Evolutionary conservation across 129 eudicot genomes (phyloP).

Genomic region (Kitagawia praeruptora): DNA sequence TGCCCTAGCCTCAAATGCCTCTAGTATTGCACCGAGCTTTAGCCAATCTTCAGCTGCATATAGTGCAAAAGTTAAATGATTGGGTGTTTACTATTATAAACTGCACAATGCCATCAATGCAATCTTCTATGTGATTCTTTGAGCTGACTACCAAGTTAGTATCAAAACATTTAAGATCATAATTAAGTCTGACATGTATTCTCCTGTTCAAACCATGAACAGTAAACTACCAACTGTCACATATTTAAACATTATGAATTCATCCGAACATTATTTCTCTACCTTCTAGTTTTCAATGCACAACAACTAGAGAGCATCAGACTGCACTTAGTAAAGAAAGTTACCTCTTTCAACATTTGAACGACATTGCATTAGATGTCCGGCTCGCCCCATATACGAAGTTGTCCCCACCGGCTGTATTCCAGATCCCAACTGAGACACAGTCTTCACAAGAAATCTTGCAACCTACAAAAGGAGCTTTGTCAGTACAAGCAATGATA

Average conservation of each 20-base stretch:
- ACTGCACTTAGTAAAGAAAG: background rate
- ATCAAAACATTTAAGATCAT: background rate
- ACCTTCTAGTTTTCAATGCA: background rate
- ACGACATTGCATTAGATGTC: conserved; percentile 52
- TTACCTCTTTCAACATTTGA: conserved; percentile 59
- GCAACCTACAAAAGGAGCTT: conserved; percentile 52
- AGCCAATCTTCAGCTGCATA: conserved; percentile 83
- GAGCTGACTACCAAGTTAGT: background rate
- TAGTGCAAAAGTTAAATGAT: background rate
- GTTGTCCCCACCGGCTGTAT: conserved; percentile 71
- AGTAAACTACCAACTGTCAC: background rate
- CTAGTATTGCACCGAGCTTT: conserved; percentile 48
- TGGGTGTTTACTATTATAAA: background rate
- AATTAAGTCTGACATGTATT: background rate
- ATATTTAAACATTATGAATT: background rate
- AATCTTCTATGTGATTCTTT: background rate
- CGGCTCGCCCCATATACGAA: conserved; percentile 72
- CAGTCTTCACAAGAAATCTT: conserved; percentile 88
- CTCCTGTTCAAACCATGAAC: background rate
- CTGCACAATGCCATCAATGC: background rate
- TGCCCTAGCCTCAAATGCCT: conserved; percentile 91
- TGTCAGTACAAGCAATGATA: background rate
- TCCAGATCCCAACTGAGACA: conserved; percentile 66
- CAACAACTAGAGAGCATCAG: background rate
- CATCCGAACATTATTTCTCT: background rate